Evolutionary conservation across 2,329 filamentous ascomycete species (phyloP), one percentile per base, ranked within the genome.

Genomic region (Eurotiales sp.): DNA sequence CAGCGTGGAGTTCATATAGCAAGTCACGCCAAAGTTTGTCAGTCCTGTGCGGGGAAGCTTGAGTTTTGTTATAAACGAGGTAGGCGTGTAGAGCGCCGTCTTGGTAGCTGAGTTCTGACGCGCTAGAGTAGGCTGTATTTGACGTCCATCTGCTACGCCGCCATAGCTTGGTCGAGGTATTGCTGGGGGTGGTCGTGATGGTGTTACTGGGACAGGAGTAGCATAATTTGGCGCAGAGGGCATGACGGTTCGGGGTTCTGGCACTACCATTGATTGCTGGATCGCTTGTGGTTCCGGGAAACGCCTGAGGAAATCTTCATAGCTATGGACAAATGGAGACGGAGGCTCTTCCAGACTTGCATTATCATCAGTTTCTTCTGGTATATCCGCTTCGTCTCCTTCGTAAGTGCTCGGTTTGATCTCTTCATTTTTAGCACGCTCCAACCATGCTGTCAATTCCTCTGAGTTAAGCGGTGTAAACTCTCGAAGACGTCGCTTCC

Each of bases 1-100:
- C 22, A 97, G 76, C 0, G 86, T 85, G n/a, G 89, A 86, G 68
- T 96, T 96, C 77, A 93, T 90, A 64, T 96, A 96, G 66, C 92
- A 96, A 58, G 87, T 91, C 42, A 87, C 85, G 1, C 84, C 82
- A 36, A 90, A 88, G 60, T 96, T 96, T 53, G 83, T 74, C 11
- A 96, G 77, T 0, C 92, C 91, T 10, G 88, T 87, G 30, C 76
- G 74, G n/a, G 84, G 79, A 59, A 83, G 74, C 67, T 72, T 72
- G 23, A 75, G 70, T 12, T 71, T 66, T 53, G 72, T 72, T 44
- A 75, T 65, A 42, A 72, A 61, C 37, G 69, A 68, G 58, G 61
- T 68, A 46, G 66, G 64, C 47, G 69, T 62, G 61, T 76, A 72
- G 8, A 77, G 60, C 2, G 73, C 70, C 29, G 72, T 70, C 45